These are phyloP conservation scores for Globisporangium cylindrosporum DNA, from an alignment of 352 stramenopile species.

Conservation along the genomic window DNA sequence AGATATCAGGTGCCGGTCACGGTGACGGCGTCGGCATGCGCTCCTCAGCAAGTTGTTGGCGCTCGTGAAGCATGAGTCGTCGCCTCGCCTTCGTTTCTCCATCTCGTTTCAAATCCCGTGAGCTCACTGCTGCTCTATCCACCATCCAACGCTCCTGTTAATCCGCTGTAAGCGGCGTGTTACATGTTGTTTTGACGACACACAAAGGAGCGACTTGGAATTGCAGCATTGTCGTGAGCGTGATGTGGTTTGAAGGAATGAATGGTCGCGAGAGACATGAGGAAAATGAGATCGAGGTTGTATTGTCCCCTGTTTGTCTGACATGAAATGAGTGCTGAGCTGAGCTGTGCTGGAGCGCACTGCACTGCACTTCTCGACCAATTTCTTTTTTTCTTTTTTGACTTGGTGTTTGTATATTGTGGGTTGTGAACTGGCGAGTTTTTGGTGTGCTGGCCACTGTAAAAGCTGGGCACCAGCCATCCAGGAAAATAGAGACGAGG, in stretches of 20 bases:
- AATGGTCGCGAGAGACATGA: neutral
- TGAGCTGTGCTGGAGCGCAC: neutral
- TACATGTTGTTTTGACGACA: neutral
- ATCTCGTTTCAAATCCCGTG: neutral
- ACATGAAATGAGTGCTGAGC: neutral
- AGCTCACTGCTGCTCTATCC: neutral
- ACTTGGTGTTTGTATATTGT: neutral
- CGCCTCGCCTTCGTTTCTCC: neutral
- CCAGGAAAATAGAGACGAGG: neutral
- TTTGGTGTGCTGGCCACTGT: neutral
- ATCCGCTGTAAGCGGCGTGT: neutral
- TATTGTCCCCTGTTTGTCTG: neutral
- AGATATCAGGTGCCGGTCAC: conserved; percentile 6
- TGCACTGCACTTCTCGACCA: neutral
- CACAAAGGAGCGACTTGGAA: neutral
- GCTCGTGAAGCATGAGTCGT: neutral
- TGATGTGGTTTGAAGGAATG: neutral
- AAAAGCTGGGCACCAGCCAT: neutral
- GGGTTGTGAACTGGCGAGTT: neutral
- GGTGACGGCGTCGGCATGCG: neutral
- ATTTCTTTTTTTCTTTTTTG: conserved; percentile 6
- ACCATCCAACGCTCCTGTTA: neutral
- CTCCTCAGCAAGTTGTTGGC: neutral
- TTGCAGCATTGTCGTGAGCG: neutral
- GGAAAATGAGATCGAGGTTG: conserved; percentile 1